These are phyloP conservation scores for Hypomontagnella monticulosa DNA, from an alignment of 495 filamentous ascomycete genomes.

Conservation along the genomic window DNA sequence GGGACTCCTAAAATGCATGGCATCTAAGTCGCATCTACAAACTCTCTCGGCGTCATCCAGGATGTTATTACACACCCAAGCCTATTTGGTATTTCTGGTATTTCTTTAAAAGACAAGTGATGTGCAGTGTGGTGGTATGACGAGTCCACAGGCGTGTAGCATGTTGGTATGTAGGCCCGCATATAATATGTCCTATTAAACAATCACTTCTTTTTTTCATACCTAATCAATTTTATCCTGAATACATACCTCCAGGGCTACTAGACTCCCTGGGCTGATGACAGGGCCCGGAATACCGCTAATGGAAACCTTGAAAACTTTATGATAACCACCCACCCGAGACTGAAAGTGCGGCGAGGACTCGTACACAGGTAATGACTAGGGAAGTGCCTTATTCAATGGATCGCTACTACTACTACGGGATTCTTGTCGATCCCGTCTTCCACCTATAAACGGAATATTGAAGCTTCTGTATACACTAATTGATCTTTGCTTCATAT, in stretches of 20 bases:
- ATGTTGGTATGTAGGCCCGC: conserved; percentile 36
- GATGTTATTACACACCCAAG: conserved; percentile 36
- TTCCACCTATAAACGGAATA: neutral
- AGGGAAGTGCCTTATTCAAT: too few species aligned
- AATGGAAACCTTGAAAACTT: conserved; percentile 30
- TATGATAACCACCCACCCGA: conserved; percentile 22
- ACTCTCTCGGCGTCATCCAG: conserved; percentile 35
- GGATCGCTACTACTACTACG: too few species aligned
- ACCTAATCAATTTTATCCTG: too few species aligned
- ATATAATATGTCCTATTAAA: conserved; percentile 32
- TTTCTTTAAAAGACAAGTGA: conserved; percentile 28
- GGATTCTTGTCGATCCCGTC: too few species aligned
- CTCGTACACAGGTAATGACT: neutral
- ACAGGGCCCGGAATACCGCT: conserved; percentile 9
- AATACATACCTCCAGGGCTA: too few species aligned
- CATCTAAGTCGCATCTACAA: conserved; percentile 29
- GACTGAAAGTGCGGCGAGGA: conserved; percentile 17
- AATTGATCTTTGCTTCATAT: conserved; percentile 8
- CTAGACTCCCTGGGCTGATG: too few species aligned
- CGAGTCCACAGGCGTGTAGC: conserved; percentile 40
- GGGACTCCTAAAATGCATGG: conserved; percentile 31
- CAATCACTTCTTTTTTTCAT: conserved; percentile 29
- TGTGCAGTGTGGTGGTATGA: conserved; percentile 41
- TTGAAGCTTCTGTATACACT: neutral
- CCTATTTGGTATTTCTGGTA: too few species aligned